phyloP scores from a whole-genome alignment of 768 basidiomycete genomes.

The Tulasnella sp. region DNA sequence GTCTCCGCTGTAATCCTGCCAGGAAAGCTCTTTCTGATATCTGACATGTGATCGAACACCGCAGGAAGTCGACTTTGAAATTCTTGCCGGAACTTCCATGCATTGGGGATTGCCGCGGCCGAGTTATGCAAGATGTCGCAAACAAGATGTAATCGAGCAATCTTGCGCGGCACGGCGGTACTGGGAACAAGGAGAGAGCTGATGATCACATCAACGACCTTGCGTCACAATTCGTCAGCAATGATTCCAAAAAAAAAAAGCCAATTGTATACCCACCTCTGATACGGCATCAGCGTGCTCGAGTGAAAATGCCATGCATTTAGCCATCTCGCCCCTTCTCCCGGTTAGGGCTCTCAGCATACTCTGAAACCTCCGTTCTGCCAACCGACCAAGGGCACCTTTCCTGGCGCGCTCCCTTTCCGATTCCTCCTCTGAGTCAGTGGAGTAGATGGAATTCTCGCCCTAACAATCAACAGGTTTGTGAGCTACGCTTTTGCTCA shows the following conservation, averaged over 20 bases:
- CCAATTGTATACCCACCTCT: constrained; percentile 48
- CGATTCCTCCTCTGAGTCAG: constrained; percentile 89
- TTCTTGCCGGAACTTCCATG: constrained; percentile 94
- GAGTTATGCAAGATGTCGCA: constrained; percentile 98
- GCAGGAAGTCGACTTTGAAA: constrained; percentile 86
- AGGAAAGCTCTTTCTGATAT: constrained; percentile 91
- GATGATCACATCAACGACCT: constrained; percentile 88
- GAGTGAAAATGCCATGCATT: constrained; percentile 95
- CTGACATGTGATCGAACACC: constrained; percentile 91
- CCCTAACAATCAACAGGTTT: constrained; percentile 41
- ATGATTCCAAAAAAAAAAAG: not conserved
- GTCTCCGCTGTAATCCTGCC: constrained; percentile 93
- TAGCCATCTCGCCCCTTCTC: constrained; percentile 78
- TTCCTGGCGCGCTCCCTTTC: constrained; percentile 75
- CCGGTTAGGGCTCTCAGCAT: constrained; percentile 84
- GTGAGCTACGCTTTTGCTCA: not conserved
- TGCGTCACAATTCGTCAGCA: not conserved
- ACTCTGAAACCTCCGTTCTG: constrained; percentile 75
- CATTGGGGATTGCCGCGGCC: constrained; percentile 83
- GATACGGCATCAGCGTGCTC: constrained; percentile 94
- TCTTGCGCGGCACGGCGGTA: constrained; percentile 96
- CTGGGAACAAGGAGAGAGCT: constrained; percentile 77
- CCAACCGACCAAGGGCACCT: constrained; percentile 64
- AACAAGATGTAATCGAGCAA: constrained; percentile 88
- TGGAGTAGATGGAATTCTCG: constrained; percentile 79